A percentile compares a stretch with the other conserved stretches of the same genome.
phyloP scores from a whole-genome alignment of 257 asterid genomes.

The Petunia axillaris region DNA sequence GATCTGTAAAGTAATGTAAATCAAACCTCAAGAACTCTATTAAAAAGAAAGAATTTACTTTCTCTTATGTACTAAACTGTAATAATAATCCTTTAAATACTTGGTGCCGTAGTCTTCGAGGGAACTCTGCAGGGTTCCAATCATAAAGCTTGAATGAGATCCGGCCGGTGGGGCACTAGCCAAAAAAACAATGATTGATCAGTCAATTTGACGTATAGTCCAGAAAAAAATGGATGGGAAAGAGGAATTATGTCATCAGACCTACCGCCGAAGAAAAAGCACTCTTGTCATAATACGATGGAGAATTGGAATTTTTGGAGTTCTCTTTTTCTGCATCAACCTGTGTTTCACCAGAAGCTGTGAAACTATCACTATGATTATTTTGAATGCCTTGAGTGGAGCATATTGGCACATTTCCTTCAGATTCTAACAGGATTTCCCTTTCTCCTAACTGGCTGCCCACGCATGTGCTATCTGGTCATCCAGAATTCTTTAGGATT shows the following conservation, averaged over 20 bases:
- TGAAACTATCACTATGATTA: slow-evolving; percentile 52
- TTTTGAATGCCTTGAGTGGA: slow-evolving; percentile 52
- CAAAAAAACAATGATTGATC: slow-evolving; percentile 29
- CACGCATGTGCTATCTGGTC: slow-evolving; percentile 51
- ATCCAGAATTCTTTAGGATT: slow-evolving; percentile 27
- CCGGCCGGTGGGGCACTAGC: slow-evolving; percentile 86
- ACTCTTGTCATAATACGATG: slow-evolving; percentile 63
- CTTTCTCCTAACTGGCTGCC: slow-evolving; percentile 54
- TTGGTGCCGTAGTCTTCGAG: slow-evolving; percentile 91
- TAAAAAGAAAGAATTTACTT: slow-evolving; percentile 32
- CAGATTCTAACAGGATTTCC: slow-evolving; percentile 57
- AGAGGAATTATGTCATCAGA: slow-evolving; percentile 24
- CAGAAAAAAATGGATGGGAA: slow-evolving; percentile 23
- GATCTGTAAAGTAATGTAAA: slow-evolving; percentile 52
- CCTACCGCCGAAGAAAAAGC: slow-evolving; percentile 74
- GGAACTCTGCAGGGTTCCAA: slow-evolving; percentile 98
- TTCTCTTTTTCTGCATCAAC: slow-evolving; percentile 51
- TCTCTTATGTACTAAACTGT: slow-evolving; percentile 64
- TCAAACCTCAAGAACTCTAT: slow-evolving; percentile 33
- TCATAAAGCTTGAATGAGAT: slow-evolving; percentile 94
- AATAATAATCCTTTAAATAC: slow-evolving; percentile 68
- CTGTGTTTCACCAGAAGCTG: slow-evolving; percentile 52
- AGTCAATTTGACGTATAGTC: slow-evolving; percentile 23
- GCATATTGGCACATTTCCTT: slow-evolving; percentile 51
- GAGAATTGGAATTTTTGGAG: slow-evolving; percentile 45